Evolutionary conservation across 495 filamentous ascomycete species (phyloP).

Genomic region (Tricharina praecox): DNA sequence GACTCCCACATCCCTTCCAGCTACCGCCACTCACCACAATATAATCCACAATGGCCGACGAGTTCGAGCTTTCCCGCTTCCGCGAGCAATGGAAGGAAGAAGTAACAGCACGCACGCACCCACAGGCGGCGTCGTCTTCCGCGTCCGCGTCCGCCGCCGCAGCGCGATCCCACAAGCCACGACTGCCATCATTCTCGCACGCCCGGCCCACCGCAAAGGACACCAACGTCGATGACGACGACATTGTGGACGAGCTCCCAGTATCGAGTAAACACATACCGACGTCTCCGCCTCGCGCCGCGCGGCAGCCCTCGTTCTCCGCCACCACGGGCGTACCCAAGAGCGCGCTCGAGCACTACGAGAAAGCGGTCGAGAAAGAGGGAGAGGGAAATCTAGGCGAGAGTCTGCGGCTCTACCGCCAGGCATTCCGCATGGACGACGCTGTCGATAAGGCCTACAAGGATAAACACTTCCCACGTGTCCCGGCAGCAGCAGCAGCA

Average conservation of each 20-base stretch:
- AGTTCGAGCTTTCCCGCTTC: slow-evolving; percentile 64
- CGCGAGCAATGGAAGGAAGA: slow-evolving; percentile 70
- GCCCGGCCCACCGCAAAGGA: not conserved
- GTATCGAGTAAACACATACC: too few species aligned
- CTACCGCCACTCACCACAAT: too few species aligned
- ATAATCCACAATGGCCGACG: slow-evolving; percentile 35
- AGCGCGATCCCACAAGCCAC: not conserved
- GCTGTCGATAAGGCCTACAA: slow-evolving; percentile 71
- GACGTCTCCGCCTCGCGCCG: not conserved
- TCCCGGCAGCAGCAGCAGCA: too few species aligned
- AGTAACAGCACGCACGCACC: slow-evolving; percentile 41
- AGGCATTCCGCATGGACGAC: slow-evolving; percentile 77
- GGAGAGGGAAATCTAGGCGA: slow-evolving; percentile 70
- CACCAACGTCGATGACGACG: not conserved
- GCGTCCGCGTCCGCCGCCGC: not conserved
- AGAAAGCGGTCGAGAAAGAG: slow-evolving; percentile 79
- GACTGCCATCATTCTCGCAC: slow-evolving; percentile 12
- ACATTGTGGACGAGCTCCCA: too few species aligned
- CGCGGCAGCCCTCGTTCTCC: slow-evolving; percentile 7
- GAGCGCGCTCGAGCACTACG: slow-evolving; percentile 84
- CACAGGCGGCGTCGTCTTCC: not conserved
- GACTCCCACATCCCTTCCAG: too few species aligned
- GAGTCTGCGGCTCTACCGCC: slow-evolving; percentile 73
- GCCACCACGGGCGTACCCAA: slow-evolving; percentile 24
- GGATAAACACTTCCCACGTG: slow-evolving; percentile 83